Conservation (phyloP, 352 stramenopile genomes). For the Heterotrichella gracilis region DNA sequence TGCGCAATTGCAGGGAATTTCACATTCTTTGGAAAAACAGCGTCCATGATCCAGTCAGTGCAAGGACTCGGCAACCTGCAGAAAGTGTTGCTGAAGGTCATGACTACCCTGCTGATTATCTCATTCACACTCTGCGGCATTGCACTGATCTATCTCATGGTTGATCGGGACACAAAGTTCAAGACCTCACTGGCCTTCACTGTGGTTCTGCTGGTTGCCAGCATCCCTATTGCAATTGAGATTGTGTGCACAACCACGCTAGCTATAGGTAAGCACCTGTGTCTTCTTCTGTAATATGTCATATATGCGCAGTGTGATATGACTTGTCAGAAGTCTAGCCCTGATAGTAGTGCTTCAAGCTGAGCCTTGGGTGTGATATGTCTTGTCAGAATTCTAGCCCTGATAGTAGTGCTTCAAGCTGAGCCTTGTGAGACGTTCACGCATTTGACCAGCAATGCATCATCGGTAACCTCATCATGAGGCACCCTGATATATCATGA, state of each 20-base stretch:
- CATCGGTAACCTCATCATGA: too few relatives aligned
- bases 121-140: constrained; percentile 43
- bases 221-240: constrained; percentile 61
- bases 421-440: too few relatives aligned
- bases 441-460: too few relatives aligned
- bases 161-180: constrained; percentile 28
- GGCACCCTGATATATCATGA: too few relatives aligned
- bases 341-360: too few relatives aligned
- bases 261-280: constrained; percentile 47
- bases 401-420: too few relatives aligned
- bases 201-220: constrained; percentile 50
- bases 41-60: constrained; percentile 32
- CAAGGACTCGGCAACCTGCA: constrained; percentile 44
- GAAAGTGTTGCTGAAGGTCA: constrained; percentile 57
- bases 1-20: too few relatives aligned
- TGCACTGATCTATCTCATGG: constrained; percentile 40
- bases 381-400: too few relatives aligned
- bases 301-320: too few relatives aligned
- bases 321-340: too few relatives aligned
- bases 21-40: constrained; percentile 58
- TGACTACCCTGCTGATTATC: constrained; percentile 44
- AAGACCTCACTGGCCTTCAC: constrained; percentile 42
- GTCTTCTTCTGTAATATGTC: too few relatives aligned
- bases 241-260: constrained; percentile 59
- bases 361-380: too few relatives aligned